A percentile compares a stretch with the other conserved stretches of the same genome.
Evolutionary conservation across 495 filamentous ascomycete genomes (phyloP).

Genomic region (Tuber brumale): DNA sequence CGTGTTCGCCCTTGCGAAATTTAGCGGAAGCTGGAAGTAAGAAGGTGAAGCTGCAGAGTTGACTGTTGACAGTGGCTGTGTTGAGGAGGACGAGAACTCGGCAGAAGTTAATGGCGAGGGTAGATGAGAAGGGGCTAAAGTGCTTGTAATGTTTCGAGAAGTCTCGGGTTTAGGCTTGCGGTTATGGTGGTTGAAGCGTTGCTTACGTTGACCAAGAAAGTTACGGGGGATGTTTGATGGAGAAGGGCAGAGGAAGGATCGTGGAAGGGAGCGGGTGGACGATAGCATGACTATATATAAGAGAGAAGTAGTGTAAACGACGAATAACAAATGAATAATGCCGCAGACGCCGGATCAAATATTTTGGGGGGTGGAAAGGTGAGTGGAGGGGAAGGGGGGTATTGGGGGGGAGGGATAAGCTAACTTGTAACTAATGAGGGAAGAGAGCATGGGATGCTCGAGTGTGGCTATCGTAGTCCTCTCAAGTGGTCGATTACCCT

Average conservation of each 20-base stretch:
- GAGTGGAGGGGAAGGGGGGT: constrained; percentile 4
- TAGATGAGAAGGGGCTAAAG: background rate
- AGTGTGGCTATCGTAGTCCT: background rate
- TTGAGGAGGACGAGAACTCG: constrained; percentile 16
- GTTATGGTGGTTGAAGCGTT: background rate
- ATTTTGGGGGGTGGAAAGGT: constrained; percentile 6
- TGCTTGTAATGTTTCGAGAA: background rate
- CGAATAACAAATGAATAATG: constrained; percentile 21
- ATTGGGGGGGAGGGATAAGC: constrained; percentile 5
- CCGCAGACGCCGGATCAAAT: constrained; percentile 11
- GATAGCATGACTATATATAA: constrained; percentile 36
- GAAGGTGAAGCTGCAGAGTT: background rate
- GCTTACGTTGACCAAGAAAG: background rate
- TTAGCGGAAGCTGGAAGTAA: background rate
- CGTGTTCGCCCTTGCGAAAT: constrained; percentile 41
- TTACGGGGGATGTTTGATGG: background rate
- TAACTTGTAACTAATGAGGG: constrained; percentile 20
- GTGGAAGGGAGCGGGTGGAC: constrained; percentile 14
- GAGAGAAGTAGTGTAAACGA: background rate
- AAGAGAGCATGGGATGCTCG: background rate
- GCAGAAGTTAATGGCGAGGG: constrained; percentile 3
- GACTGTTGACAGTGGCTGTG: background rate
- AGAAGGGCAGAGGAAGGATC: constrained; percentile 13
- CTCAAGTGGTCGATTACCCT: background rate
- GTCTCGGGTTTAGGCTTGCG: background rate